Percentiles rank a stretch among this genome's conserved stretches.
Conservation (phyloP, 768 basidiomycete species). For the Podaxis carcinomalis region DNA sequence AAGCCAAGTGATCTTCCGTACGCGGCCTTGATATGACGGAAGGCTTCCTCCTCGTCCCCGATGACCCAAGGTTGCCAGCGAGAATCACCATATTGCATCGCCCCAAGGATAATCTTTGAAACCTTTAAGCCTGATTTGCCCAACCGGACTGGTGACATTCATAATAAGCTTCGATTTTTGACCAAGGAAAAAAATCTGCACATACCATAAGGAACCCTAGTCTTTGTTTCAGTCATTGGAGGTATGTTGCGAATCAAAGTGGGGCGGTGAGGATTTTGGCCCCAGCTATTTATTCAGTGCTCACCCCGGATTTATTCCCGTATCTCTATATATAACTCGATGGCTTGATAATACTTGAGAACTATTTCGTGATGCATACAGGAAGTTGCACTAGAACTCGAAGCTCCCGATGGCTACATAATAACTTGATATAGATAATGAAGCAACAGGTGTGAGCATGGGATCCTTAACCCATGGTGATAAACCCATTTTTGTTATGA, state of each 20-base stretch:
- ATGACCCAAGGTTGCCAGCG: slow-evolving; percentile 50
- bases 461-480: too few species aligned
- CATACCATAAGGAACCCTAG: not conserved
- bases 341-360: not conserved
- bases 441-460: too few species aligned
- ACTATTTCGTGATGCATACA: not conserved
- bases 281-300: not conserved
- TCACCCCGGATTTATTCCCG: not conserved
- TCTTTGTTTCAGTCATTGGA: not conserved
- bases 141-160: slow-evolving; percentile 33
- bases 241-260: not conserved
- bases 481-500: too few species aligned
- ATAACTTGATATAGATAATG: too few species aligned
- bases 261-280: not conserved
- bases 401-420: too few species aligned
- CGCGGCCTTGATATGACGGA: slow-evolving; percentile 51
- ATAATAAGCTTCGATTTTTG: not conserved
- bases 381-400: not conserved
- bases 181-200: not conserved
- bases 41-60: slow-evolving; percentile 42
- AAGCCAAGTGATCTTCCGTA: slow-evolving; percentile 13
- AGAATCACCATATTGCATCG: slow-evolving; percentile 52
- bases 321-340: not conserved
- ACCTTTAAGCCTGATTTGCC: slow-evolving; percentile 58
- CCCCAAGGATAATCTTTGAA: slow-evolving; percentile 61